Base-by-base conservation (phyloP, 1,284 basidiomycete species). In the Xerocomus nothofagi region DNA sequence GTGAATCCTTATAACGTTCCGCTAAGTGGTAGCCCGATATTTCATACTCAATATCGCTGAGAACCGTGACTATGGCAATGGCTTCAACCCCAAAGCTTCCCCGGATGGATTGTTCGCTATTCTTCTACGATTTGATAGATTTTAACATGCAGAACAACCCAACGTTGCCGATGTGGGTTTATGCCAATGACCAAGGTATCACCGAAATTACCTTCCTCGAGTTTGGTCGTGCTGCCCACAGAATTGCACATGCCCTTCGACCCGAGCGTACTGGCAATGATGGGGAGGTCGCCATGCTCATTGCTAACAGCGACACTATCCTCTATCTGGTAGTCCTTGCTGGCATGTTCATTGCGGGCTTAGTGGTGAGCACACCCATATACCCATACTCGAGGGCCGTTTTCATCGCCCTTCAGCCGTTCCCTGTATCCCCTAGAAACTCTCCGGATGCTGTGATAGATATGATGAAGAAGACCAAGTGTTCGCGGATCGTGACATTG, bases 381-480 rank as follows among this genome's bases (percentile, higher is more conserved):
- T 29, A 17, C 14, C 20, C 34, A 18, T 7, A 18, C 9, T 30
- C 21, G 15, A 4, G 27, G 14, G 11, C 8, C 11, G 1, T 30
- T 24, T 29, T 30, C 4, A 17, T 32, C 33, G 1, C 14, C 6
- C 32, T 2, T 21, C 32, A 70, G 68, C 62, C 69, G 2, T 69
- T 70, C 42, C 49, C 59, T 0, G 67, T 71, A 5, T 70, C 68
- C 0, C 56, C 54, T 3, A 53, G 68, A 14, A 70, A 71, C 30
- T 57, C 68, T 1, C 51, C 63, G 7, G 56, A 50, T 9, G 68
- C 61, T 11, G 49, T 70, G 26, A 44, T 56, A 1, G 43, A 64
- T 47, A 54, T 70, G 24, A 53, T 70, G 33, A 44, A 50, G 39
- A 61, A 61, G 47, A 62, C 61, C 4, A 47, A 51, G 6, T 69